A percentile compares a stretch with the other conserved stretches of the same genome.
phyloP scores from a whole-genome alignment of 2,329 filamentous ascomycete species.

The Aspergillus brunneoviolaceus region DNA sequence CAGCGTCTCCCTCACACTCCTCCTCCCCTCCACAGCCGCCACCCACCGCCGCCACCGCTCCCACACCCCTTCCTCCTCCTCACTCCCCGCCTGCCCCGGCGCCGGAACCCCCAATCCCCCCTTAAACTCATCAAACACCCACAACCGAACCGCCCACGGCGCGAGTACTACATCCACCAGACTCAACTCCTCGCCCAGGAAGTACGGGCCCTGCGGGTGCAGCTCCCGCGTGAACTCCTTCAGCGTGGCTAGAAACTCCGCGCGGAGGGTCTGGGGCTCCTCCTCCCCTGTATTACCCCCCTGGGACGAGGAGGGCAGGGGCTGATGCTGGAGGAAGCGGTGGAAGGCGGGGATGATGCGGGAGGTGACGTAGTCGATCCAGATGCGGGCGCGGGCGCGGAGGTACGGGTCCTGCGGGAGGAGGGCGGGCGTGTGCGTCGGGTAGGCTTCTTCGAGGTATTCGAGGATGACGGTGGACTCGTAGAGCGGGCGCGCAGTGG shows the following conservation, averaged over 20 bases:
- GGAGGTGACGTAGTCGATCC: conserved; percentile 70
- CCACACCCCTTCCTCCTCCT: conserved; percentile 60
- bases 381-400: conserved; percentile 65
- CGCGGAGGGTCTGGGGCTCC: conserved; percentile 53
- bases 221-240: conserved; percentile 63
- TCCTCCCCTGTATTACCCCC: conserved; percentile 15
- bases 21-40: conserved; percentile 57
- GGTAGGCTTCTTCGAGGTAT: conserved; percentile 71
- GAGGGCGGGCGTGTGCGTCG: conserved; percentile 51
- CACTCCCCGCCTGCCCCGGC: conserved; percentile 44
- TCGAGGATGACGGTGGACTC: conserved; percentile 73
- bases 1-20: conserved; percentile 66
- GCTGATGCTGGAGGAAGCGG: conserved; percentile 55
- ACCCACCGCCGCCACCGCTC: conserved; percentile 65
- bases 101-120: conserved; percentile 53
- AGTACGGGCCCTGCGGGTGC: conserved; percentile 63
- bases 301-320: conserved; percentile 10
- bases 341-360: conserved; percentile 70
- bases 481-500: conserved; percentile 59
- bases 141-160: conserved; percentile 71
- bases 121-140: conserved; percentile 75
- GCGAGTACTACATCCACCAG: conserved; percentile 70
- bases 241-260: conserved; percentile 59
- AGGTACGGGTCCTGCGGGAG: conserved; percentile 64
- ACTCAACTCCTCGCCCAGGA: conserved; percentile 62